Evolutionary conservation across 2,329 filamentous ascomycete genomes (phyloP), one percentile per base, ranked within the genome.

Genomic region (Leptosphaerulina australis): DNA sequence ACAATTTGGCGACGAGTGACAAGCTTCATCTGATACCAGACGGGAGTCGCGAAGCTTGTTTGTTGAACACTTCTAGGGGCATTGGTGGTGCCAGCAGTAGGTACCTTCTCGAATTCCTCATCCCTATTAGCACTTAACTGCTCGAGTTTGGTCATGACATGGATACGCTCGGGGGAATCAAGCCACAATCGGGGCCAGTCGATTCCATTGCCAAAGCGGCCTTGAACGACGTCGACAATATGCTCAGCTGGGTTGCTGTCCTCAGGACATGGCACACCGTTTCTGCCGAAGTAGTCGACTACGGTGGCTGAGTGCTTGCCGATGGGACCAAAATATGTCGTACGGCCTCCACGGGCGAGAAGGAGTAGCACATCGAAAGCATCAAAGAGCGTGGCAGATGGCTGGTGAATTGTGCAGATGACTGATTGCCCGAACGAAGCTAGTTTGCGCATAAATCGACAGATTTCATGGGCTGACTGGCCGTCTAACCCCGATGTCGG

Each of bases 321-420:
- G 52, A 92, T 85, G 1, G 88, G 83, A 40, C 88, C 89, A 67
- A 90, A 92, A 75, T 93, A 93, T 26, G 91, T 84, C 0, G 86
- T 89, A 65, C 78, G 82, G 44, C 89, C 89, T 38, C 88, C 87
- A 64, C 83, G 86, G 21, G 84, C 84, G 6, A 93, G 77, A 74
- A 93, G 87, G 20, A 92, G 79, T 3, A 94, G 81, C 36, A 87
- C 81, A 62, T 93, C 88, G 67, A 94, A 97, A 44, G 88, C 85
- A 69, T 95, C 88, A 77, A 97, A 95, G 25, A 97, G 81, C 79
- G 92, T 88, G 18, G 91, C 90, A 4, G 90, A 95, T 11, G 92
- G 92, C 72, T 97, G 92, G 71, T 97, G 92, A 53, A 97, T 96
- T 0, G 92, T 96, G 75, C 90, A 95, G 10, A 97, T 83, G 70